Base-by-base conservation (phyloP, 2,329 filamentous ascomycete genomes). In the Magnaporthiopsis rhizophila region DNA sequence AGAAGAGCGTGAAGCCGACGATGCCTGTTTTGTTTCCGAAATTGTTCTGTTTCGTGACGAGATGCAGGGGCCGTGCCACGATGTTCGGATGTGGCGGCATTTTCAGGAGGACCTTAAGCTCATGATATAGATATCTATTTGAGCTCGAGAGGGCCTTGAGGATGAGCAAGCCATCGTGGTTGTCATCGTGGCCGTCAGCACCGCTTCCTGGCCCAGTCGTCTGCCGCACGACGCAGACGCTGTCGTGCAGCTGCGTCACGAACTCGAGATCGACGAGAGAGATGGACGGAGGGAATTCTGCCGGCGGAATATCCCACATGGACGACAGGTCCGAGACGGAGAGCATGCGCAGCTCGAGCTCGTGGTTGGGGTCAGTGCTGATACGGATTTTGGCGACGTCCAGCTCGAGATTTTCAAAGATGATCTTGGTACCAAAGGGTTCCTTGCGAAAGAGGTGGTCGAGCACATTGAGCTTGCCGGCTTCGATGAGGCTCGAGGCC, bases 101-200 rank as follows among this genome's bases (percentile, higher is more conserved):
- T 4, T 58, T 59, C 63, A 86, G 79, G 2, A 88, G 78, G 30
- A 80, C 79, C 64, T 80, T 80, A 24, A 88, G 76, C 71, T 88
- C 85, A 68, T 86, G 83, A 69, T 87, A 87, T 53, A 88, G 75
- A 69, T 83, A 87, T 69, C 86, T 86, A 66, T 82, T 78, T 67
- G 79, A 81, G 72, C 81, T 83, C 2, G 81, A 82, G 58, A 86
- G 71, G 3, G 83, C 82, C 70, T 88, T 88, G 72, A 88, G 79
- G 64, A 86, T 81, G 76, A 79, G 82, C 2, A 76, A 71, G 8
- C 72, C 75, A 26, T 73, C 60, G 11, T 63, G 21, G 3, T 61
- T 26, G 1, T 56, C 38, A 8, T 58, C 32, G 2, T 24, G 36
- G 7, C n/a, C 28, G 18, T 24, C 21, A 53, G 6, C n/a, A n/a